Conservation (phyloP, 306 rosid genomes). For the Cercis canadensis region DNA sequence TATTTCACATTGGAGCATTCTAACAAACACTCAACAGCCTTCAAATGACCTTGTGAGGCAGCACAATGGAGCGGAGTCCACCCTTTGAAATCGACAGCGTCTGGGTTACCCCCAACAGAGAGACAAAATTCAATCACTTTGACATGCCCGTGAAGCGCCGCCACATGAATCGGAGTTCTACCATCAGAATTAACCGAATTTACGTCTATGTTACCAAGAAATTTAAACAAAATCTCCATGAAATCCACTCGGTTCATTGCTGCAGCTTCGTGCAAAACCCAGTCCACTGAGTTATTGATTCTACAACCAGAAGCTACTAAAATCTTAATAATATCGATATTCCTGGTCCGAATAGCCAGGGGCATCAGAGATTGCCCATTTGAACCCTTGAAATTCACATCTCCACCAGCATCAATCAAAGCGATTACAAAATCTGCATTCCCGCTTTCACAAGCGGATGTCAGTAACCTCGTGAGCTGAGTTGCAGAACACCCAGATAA, state of each 20-base stretch:
- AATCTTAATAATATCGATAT: slow-evolving; percentile 50
- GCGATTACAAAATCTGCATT: slow-evolving; percentile 43
- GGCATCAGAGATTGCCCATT: slow-evolving; percentile 49
- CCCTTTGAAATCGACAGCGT: slow-evolving; percentile 47
- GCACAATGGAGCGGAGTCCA: slow-evolving; percentile 82
- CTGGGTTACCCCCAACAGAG: slow-evolving; percentile 55
- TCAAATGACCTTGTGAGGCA: slow-evolving; percentile 61
- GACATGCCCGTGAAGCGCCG: no score
- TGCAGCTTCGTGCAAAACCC: slow-evolving; percentile 63
- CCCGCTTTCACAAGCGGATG: slow-evolving; percentile 54
- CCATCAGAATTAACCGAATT: slow-evolving; percentile 48
- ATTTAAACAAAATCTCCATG: slow-evolving; percentile 50
- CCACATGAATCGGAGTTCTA: slow-evolving; percentile 38
- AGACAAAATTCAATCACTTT: no score
- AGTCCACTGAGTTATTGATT: slow-evolving; percentile 43
- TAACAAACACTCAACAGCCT: slow-evolving; percentile 55
- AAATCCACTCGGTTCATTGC: slow-evolving; percentile 58
- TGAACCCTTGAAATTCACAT: slow-evolving; percentile 45
- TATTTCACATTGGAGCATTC: slow-evolving; percentile 60
- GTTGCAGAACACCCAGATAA: slow-evolving; percentile 54
- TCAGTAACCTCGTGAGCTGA: slow-evolving; percentile 57
- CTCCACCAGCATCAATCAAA: slow-evolving; percentile 65
- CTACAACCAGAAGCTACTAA: slow-evolving; percentile 56
- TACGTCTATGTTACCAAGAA: slow-evolving; percentile 36
- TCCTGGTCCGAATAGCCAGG: slow-evolving; percentile 49